Percentiles rank a stretch among this genome's conserved stretches.
These are phyloP conservation scores for Eutypa lata DNA, from an alignment of 2,329 filamentous ascomycete species.

Conservation along the genomic window DNA sequence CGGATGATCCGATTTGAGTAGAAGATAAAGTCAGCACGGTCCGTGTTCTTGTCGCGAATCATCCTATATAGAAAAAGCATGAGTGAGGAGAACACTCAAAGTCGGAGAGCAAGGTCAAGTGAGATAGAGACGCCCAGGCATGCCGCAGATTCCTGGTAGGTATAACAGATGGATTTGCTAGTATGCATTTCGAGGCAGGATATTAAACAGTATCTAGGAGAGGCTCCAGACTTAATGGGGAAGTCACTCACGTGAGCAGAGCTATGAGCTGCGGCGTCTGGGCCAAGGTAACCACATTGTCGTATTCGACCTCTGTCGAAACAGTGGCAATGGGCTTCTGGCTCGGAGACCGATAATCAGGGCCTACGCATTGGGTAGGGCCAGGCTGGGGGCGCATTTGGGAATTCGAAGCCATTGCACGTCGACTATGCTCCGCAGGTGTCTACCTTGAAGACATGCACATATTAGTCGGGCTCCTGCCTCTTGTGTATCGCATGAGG, in stretches of 20 bases:
- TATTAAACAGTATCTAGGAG: background rate
- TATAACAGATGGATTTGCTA: background rate
- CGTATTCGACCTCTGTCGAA: conserved; percentile 74
- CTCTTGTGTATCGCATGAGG: too few species aligned
- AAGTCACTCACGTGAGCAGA: conserved; percentile 79
- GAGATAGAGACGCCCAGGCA: too few species aligned
- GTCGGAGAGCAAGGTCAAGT: too few species aligned
- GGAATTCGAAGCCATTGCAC: conserved; percentile 34
- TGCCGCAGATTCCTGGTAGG: background rate
- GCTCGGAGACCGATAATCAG: conserved; percentile 70
- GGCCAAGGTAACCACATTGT: conserved; percentile 85
- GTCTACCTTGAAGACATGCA: too few species aligned
- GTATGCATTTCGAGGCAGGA: background rate
- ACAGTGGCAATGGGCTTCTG: conserved; percentile 87
- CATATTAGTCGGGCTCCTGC: too few species aligned
- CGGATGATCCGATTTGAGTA: conserved; percentile 98
- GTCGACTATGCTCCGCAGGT: background rate
- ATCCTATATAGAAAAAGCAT: conserved; percentile 57
- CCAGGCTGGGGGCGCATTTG: conserved; percentile 26
- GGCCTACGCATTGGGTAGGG: conserved; percentile 69
- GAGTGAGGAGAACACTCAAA: conserved; percentile 4
- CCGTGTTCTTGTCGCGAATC: conserved; percentile 88
- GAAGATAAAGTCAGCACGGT: conserved; percentile 96
- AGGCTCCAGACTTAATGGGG: conserved; percentile 9
- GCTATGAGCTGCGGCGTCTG: conserved; percentile 98